A percentile compares a stretch with the other conserved stretches of the same genome.
Conservation (phyloP, 345 rosid species). For the Salix arbutifolia region DNA sequence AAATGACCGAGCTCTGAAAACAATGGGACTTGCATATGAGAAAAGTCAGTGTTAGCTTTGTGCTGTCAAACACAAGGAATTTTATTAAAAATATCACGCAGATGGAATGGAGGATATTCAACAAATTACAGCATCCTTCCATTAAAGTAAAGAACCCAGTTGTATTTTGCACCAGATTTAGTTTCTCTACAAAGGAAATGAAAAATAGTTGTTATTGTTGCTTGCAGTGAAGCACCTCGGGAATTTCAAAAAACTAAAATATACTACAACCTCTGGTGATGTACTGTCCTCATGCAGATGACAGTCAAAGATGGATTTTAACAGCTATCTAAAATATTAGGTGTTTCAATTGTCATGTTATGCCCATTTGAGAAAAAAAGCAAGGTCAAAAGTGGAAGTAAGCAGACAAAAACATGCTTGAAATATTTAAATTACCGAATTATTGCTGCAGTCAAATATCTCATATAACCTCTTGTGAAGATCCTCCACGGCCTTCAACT, state of each 20-base stretch:
- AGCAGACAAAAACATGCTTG: background rate
- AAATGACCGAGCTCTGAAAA: background rate
- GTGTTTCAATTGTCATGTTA: background rate
- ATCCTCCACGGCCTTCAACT: slow-evolving; percentile 28
- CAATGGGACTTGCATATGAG: background rate
- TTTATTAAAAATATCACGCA: background rate
- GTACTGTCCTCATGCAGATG: background rate
- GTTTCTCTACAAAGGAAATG: background rate
- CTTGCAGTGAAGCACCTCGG: background rate
- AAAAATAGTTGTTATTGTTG: background rate
- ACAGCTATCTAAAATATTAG: background rate
- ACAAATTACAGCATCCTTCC: background rate
- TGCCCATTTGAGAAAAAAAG: background rate
- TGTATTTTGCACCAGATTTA: background rate
- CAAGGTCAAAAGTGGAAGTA: background rate
- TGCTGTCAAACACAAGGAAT: background rate
- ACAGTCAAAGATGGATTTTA: background rate
- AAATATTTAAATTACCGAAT: slow-evolving; percentile 10
- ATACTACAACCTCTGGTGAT: background rate
- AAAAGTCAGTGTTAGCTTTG: background rate
- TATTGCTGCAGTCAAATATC: slow-evolving; percentile 8
- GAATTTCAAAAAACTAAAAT: background rate
- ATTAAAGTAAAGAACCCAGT: background rate
- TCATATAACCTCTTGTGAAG: slow-evolving; percentile 20
- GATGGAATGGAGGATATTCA: background rate